Base-by-base conservation (phyloP, 2,329 filamentous ascomycete genomes). In the Onygenales sp. region DNA sequence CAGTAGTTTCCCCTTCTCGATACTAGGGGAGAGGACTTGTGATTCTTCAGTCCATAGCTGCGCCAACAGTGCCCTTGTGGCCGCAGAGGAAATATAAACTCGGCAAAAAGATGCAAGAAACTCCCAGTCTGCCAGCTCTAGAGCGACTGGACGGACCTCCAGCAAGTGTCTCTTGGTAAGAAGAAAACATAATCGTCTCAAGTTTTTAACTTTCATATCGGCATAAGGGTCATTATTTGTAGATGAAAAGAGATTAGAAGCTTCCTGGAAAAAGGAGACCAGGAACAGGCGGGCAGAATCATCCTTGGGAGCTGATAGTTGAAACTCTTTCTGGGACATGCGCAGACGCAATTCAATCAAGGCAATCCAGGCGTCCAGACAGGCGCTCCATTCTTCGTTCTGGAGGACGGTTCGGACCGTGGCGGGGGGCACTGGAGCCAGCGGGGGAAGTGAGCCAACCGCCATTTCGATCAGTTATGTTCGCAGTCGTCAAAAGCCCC, bases 381-480 rank as follows among this genome's bases (percentile, higher is more conserved):
- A 89, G 35, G 80, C 76, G 59, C 85, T 78, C 90, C 90, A 95
- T 70, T 95, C 88, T 50, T 78, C 72, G 3, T 82, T 72, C 41
- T 78, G 75, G 55, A 95, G 79, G 60, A 79, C 79, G 59, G 80
- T 78, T 63, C 83, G 83, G 73, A 89, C 83, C 53, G 75, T 73
- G 36, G 80, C 73, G 57, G 84, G 79, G 14, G 91, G 92, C 62
- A 93, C 90, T 17, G 86, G 81, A 54, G 86, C 89, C 69, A 96
- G 78, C 36, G 84, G 78, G 43, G 89, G 89, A 9, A 52, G 51
- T 33, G 46, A 21, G 48, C 91, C 14, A 36, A 31, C 35, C 14
- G 35, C 46, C 46, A 49, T 49, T 10, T n/a, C 21, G 21, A 27
- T 17, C 17, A 17, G 17, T 17, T 17, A 2, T 17, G 17, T 17